phyloP scores from a whole-genome alignment of 208 protist genomes.

The Trypanosoma melophagium region DNA sequence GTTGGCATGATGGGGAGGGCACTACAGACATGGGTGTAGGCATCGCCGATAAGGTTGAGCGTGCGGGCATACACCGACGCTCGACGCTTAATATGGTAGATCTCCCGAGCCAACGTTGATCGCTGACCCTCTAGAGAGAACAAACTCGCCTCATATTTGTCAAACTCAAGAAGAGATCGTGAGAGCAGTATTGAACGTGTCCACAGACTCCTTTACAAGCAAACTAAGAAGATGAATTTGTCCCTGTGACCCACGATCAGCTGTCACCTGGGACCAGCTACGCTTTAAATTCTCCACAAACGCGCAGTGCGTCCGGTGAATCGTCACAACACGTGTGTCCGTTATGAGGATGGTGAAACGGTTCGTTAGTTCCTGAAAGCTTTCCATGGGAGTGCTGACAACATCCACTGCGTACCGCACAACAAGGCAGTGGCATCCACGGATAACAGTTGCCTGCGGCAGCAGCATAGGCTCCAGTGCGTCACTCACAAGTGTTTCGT shows the following conservation, averaged over 20 bases:
- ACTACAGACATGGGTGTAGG: slow-evolving; percentile 57
- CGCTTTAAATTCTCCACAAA: slow-evolving; percentile 68
- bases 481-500: slow-evolving; percentile 56
- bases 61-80: slow-evolving; percentile 70
- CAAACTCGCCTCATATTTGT: slow-evolving; percentile 64
- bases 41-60: slow-evolving; percentile 66
- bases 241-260: neutral
- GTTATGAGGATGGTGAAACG: slow-evolving; percentile 67
- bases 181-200: slow-evolving; percentile 60
- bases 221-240: slow-evolving; percentile 44
- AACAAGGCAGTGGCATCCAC: slow-evolving; percentile 54
- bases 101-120: slow-evolving; percentile 57
- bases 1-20: slow-evolving; percentile 40
- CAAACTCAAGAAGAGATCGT: slow-evolving; percentile 76
- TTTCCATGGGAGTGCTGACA: slow-evolving; percentile 43
- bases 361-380: slow-evolving; percentile 76
- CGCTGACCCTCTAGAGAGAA: slow-evolving; percentile 54
- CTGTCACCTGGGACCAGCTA: slow-evolving; percentile 38
- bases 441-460: slow-evolving; percentile 62
- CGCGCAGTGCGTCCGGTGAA: slow-evolving; percentile 66
- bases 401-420: slow-evolving; percentile 69
- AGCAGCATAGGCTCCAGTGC: slow-evolving; percentile 64
- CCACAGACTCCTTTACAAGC: slow-evolving; percentile 66
- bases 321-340: slow-evolving; percentile 47
- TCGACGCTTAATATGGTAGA: slow-evolving; percentile 84